These are phyloP conservation scores for Wickerhamomyces mucosus DNA, from an alignment of 805 yeast species.

Conservation along the genomic window DNA sequence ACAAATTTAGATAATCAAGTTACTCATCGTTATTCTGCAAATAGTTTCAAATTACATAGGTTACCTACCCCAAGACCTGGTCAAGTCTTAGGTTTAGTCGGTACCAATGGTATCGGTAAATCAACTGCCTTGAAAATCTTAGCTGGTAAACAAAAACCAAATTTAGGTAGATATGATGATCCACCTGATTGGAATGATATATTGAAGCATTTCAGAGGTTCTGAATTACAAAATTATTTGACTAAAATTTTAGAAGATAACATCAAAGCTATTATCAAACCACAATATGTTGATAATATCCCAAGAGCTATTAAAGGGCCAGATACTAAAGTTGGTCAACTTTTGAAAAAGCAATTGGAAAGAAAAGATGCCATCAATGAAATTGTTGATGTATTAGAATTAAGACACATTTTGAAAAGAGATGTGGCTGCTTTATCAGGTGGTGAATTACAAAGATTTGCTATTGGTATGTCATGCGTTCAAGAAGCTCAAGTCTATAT, in stretches of 20 bases:
- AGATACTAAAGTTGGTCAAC: conserved; percentile 74
- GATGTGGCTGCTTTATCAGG: conserved; percentile 88
- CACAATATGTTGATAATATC: conserved; percentile 96
- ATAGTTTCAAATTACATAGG: conserved; percentile 93
- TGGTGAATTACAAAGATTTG: conserved; percentile 98
- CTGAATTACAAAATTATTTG: conserved; percentile 93
- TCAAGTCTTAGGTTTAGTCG: conserved; percentile 95
- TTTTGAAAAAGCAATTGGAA: conserved; percentile 69
- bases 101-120: conserved; percentile 98
- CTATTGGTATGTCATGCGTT: conserved; percentile 94
- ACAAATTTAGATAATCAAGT: conserved; percentile 88
- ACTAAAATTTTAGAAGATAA: conserved; percentile 90
- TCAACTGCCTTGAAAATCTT: conserved; percentile 93
- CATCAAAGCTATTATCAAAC: conserved; percentile 95
- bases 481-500: conserved; percentile 93
- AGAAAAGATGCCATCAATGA: conserved; percentile 56
- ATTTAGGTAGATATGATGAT: conserved; percentile 85
- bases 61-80: conserved; percentile 99
- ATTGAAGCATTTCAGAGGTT: conserved; percentile 86
- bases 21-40: conserved; percentile 96
- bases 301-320: conserved; percentile 95
- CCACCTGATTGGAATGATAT: conserved; percentile 98
- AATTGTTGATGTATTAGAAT: conserved; percentile 63
- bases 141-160: conserved; percentile 97
- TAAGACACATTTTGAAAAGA: conserved; percentile 69